Base-by-base conservation (phyloP, 192 early-diverging fungal species). In the Martensiomyces pterosporus region DNA sequence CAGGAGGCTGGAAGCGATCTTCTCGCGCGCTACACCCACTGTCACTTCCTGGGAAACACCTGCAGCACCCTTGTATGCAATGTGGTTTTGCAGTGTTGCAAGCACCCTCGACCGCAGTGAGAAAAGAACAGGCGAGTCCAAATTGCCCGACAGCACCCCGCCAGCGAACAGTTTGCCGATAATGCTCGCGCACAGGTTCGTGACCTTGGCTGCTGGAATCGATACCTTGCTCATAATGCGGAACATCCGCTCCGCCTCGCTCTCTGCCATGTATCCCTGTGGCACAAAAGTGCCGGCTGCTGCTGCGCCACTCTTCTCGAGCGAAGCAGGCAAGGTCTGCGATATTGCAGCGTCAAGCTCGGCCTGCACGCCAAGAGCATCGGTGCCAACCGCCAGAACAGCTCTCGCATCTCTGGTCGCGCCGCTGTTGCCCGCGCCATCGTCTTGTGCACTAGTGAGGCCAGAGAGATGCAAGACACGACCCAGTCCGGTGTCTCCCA, bases 201-300 rank as follows among this genome's bases (percentile, higher is more conserved):
- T 52, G 8, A 43, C 38, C 19, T 52, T 45, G 23, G 56, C 37
- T 4, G 52, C 47, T 17, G 57, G 41, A n/a, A 67, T 32, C 3
- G 42, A 42, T 2, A 67, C 64, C 26, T 48, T 46, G 52, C 64
- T 67, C 57, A 60, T 51, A 18, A 67, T 15, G 19, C 51, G 57
- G 52, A 67, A 67, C 64, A 67, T 67, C 10, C 64, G 57, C 24
- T 45, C 47, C 5, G 57, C 64, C 17, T 67, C 64, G 57, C 42
- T 55, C 29, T 60, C 64, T 29, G 39, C 43, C 16, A 39, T 23
- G 0, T 10, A 13, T 14, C 43, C 21, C 13, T 26, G n/a, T n/a
- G n/a, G n/a, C n/a, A n/a, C n/a, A n/a, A n/a, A n/a, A 5, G 29
- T 32, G 29, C 29, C 29, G 29, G 5, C 32, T n/a, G 26, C 1